Conservation (phyloP, 2,329 filamentous ascomycete genomes). For the Colletotrichum lupini region DNA sequence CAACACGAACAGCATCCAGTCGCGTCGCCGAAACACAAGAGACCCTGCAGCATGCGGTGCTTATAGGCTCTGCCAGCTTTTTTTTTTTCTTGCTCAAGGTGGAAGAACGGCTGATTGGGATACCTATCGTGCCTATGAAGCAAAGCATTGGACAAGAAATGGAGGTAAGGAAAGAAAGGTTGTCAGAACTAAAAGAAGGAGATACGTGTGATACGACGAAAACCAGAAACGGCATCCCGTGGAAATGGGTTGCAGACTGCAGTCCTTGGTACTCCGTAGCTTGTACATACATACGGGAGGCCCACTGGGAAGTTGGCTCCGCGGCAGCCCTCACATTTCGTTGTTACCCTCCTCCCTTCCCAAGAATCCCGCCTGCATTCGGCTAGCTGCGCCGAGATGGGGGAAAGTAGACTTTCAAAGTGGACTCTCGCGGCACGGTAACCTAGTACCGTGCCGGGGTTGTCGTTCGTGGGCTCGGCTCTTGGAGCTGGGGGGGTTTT, state of each 20-base stretch:
- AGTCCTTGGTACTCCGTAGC: not conserved
- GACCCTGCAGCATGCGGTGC: constrained; percentile 30
- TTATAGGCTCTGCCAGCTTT: not conserved
- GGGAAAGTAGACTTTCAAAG: constrained; percentile 1
- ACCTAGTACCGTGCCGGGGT: constrained; percentile 26
- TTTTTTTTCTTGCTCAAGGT: not conserved
- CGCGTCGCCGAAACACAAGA: constrained; percentile 11
- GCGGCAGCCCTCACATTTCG: not conserved
- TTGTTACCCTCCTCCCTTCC: not conserved
- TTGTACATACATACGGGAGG: not conserved
- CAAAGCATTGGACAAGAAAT: not conserved
- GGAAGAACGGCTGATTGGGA: not conserved
- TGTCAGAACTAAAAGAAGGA: not conserved
- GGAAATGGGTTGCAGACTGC: not conserved
- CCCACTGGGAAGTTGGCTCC: not conserved
- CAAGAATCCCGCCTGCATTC: constrained; percentile 15
- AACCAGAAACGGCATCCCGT: not conserved
- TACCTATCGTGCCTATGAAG: no score
- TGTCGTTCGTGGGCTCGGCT: constrained; percentile 11
- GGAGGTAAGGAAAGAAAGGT: not conserved
- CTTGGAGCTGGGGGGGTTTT: constrained; percentile 10
- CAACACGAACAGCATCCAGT: constrained; percentile 18
- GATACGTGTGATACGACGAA: not conserved
- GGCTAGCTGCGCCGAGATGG: constrained; percentile 27
- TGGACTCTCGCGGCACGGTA: constrained; percentile 15